These are phyloP conservation scores for Naganishia cerealis DNA, from an alignment of 1,284 basidiomycete species.

Conservation along the genomic window DNA sequence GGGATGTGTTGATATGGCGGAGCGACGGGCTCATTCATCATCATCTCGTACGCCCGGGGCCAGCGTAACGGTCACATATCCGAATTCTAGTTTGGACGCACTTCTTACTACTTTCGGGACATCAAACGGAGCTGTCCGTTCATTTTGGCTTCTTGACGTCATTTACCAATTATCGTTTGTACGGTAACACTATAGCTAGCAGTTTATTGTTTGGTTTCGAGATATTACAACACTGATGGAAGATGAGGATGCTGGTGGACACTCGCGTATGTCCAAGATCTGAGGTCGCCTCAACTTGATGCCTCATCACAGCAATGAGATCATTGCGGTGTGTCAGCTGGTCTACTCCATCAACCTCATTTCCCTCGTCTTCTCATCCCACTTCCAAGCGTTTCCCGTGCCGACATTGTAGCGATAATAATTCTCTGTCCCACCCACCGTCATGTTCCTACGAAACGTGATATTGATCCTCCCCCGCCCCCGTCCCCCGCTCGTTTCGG, in stretches of 20 bases:
- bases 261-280: no score
- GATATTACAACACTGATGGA: no score
- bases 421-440: conserved; percentile 49
- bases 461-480: conserved; percentile 51
- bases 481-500: conserved; percentile 48
- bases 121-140: neutral
- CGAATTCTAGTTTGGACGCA: neutral
- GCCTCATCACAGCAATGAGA: no score
- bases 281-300: no score
- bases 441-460: conserved; percentile 52
- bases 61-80: conserved; percentile 1
- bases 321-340: no score
- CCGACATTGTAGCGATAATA: conserved; percentile 48
- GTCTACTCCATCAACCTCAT: conserved; percentile 28
- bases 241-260: no score
- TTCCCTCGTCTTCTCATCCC: conserved; percentile 39
- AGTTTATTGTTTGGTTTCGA: no score
- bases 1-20: neutral
- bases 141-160: neutral
- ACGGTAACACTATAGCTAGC: no score
- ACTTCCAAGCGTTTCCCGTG: conserved; percentile 41
- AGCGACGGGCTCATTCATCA: neutral
- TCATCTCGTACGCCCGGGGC: conserved; percentile 2
- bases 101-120: neutral
- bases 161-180: neutral